These are phyloP conservation scores for Trypanosomatidae sp. DNA, from an alignment of 208 protist species.

Conservation along the genomic window DNA sequence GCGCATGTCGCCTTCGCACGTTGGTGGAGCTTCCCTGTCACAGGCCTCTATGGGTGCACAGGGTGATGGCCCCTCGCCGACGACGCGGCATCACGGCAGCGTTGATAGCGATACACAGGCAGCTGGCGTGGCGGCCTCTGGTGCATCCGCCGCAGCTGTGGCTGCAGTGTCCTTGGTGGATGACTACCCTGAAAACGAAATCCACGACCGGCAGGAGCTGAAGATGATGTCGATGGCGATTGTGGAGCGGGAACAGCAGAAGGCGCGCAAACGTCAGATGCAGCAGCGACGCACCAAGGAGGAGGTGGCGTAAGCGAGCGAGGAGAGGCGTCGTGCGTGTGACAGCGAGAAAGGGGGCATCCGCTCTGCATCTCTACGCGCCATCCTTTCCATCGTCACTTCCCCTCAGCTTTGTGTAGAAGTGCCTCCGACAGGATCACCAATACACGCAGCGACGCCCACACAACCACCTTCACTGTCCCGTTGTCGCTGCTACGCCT, in stretches of 20 bases:
- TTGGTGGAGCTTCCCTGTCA: not conserved
- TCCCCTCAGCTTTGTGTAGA: not conserved
- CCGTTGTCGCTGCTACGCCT: not conserved
- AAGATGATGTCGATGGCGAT: constrained; percentile 90
- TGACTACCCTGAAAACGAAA: constrained; percentile 88
- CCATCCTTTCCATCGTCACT: not conserved
- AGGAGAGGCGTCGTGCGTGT: not conserved
- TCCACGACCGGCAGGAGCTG: constrained; percentile 81
- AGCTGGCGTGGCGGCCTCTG: not conserved
- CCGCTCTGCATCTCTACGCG: not conserved
- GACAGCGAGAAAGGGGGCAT: not conserved
- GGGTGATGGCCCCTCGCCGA: not conserved
- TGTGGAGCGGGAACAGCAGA: constrained; percentile 88
- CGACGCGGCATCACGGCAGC: not conserved
- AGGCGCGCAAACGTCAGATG: constrained; percentile 67
- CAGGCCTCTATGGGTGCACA: not conserved
- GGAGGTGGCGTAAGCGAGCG: constrained; percentile 21
- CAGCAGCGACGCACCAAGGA: constrained; percentile 52
- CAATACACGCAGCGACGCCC: not conserved
- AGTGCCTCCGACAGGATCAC: not conserved
- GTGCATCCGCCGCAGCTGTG: not conserved
- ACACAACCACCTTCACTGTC: not conserved
- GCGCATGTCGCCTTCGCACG: constrained; percentile 6
- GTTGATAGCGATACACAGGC: constrained; percentile 1
- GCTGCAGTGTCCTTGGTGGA: constrained; percentile 29